These are phyloP conservation scores for Hansenula sp. DNA, from an alignment of 1,139 yeast genomes.

Conservation along the genomic window DNA sequence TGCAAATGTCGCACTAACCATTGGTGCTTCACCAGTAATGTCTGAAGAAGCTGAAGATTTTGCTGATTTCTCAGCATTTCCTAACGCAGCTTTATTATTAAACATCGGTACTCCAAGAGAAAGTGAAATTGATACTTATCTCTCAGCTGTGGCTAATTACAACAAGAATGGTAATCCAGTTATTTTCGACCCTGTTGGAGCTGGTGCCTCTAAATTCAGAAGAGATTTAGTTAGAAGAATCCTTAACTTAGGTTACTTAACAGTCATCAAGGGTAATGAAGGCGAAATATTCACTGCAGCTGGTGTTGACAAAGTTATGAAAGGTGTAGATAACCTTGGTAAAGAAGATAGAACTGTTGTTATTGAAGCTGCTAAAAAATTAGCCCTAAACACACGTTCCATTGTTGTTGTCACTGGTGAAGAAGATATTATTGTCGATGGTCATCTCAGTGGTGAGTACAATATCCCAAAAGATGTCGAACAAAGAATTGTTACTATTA, in stretches of 20 bases:
- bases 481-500: constrained; percentile 7
- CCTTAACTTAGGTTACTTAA: constrained; percentile 52
- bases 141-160: constrained; percentile 54
- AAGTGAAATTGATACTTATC: constrained; percentile 38
- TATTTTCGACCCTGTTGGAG: constrained; percentile 89
- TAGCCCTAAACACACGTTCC: constrained; percentile 52
- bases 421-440: constrained; percentile 44
- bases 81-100: constrained; percentile 53
- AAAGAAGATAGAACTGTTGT: constrained; percentile 26
- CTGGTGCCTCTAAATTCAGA: constrained; percentile 73
- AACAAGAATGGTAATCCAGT: constrained; percentile 56
- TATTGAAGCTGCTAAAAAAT: constrained; percentile 38
- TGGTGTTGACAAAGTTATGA: constrained; percentile 42
- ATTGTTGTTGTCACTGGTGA: constrained; percentile 74
- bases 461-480: constrained; percentile 14
- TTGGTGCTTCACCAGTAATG: constrained; percentile 91
- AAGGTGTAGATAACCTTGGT: constrained; percentile 68
- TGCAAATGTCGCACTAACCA: constrained; percentile 84
- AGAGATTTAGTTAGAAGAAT: constrained; percentile 42
- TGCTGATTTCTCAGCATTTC: constrained; percentile 55
- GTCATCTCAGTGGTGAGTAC: constrained; percentile 25
- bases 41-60: constrained; percentile 73
- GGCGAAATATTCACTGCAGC: constrained; percentile 68
- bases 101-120: constrained; percentile 74
- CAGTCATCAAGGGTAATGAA: constrained; percentile 81